phyloP scores from a whole-genome alignment of 768 basidiomycete species.

The Rhizopogon vinicolor region DNA sequence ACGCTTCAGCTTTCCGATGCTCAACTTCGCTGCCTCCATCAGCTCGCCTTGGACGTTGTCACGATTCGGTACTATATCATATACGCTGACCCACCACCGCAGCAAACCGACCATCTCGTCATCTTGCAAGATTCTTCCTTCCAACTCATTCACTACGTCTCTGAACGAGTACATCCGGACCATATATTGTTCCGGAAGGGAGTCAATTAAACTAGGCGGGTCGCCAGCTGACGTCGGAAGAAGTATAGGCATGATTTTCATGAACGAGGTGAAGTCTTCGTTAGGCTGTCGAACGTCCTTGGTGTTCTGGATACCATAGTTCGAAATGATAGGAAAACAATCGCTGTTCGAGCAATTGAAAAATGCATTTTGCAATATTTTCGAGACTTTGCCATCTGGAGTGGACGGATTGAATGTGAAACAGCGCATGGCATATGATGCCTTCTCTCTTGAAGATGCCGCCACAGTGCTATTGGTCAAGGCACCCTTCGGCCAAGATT shows the following conservation, averaged over 20 bases:
- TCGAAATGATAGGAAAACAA: conserved; percentile 71
- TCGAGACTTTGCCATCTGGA: conserved; percentile 71
- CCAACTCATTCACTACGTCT: conserved; percentile 75
- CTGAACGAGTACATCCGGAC: conserved; percentile 70
- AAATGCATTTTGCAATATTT: conserved; percentile 66
- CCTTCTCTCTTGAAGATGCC: conserved; percentile 15
- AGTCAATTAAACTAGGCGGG: conserved; percentile 53
- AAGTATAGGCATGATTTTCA: conserved; percentile 69
- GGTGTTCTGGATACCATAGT: conserved; percentile 61
- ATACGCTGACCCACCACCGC: conserved; percentile 69
- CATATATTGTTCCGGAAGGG: conserved; percentile 53
- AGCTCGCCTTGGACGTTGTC: not conserved
- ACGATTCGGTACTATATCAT: conserved; percentile 1
- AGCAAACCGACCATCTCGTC: conserved; percentile 75
- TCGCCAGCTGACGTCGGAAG: conserved; percentile 39
- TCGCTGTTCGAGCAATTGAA: conserved; percentile 53
- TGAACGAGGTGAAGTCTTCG: conserved; percentile 57
- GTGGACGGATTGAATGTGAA: conserved; percentile 87
- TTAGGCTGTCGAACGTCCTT: conserved; percentile 72
- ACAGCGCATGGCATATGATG: conserved; percentile 75
- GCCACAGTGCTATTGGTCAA: not conserved
- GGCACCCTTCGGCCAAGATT: conserved; percentile 17
- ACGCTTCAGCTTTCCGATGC: not conserved
- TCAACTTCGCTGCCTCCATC: not conserved
- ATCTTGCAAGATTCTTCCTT: conserved; percentile 56